These are phyloP conservation scores for Pseudocohnilembus persalinus DNA, from an alignment of 169 alveolate genomes.

Conservation along the genomic window DNA sequence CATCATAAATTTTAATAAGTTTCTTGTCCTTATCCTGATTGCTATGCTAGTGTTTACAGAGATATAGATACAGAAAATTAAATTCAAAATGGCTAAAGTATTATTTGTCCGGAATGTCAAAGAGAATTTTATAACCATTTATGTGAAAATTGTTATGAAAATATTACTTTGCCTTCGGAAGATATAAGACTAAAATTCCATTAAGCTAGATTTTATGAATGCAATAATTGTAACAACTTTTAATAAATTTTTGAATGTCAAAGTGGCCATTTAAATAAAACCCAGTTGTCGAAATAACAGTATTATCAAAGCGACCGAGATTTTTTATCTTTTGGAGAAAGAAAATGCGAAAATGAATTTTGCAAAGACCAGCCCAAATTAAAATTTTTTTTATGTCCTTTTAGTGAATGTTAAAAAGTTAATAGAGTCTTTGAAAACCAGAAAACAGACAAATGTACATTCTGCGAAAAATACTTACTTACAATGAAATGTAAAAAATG, in stretches of 20 bases:
- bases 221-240: neutral
- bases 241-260: neutral
- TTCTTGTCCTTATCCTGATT: neutral
- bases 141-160: neutral
- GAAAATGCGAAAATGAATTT: neutral
- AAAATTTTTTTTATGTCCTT: neutral
- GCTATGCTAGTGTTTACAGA: neutral
- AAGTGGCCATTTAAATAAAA: neutral
- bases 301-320: neutral
- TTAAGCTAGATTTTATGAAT: neutral
- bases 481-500: neutral
- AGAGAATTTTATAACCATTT: neutral
- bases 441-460: too few relatives aligned
- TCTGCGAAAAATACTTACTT: neutral
- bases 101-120: neutral
- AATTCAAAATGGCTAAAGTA: neutral
- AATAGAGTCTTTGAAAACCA: too few relatives aligned
- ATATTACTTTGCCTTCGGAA: neutral
- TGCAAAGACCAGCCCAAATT: neutral
- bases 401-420: too few relatives aligned
- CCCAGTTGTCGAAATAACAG: neutral
- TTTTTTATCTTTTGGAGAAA: neutral
- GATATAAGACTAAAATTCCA: neutral
- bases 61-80: neutral
- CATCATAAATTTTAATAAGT: neutral